Conservation (phyloP, 1,284 basidiomycete genomes). For the Austropuccinia psidii region DNA sequence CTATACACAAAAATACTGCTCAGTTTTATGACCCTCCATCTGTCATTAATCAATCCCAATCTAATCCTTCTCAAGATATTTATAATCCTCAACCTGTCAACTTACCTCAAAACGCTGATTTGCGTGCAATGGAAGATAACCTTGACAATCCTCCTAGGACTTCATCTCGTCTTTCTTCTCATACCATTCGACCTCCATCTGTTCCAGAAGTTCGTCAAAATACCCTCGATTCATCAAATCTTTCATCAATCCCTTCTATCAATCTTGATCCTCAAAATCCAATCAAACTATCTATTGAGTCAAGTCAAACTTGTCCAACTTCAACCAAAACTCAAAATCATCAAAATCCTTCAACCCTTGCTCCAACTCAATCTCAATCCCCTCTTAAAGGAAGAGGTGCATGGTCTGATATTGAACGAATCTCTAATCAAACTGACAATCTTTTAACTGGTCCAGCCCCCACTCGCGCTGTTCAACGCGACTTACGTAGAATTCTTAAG, state of each 20-base stretch:
- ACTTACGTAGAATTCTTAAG: slow-evolving; percentile 36
- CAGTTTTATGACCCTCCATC: slow-evolving; percentile 24
- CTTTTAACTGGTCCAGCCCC: not conserved
- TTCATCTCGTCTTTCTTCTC: slow-evolving; percentile 21
- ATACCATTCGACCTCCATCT: slow-evolving; percentile 36
- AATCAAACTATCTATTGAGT: too few species aligned
- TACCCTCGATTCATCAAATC: slow-evolving; percentile 11
- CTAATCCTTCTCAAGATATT: not conserved
- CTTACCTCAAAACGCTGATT: not conserved
- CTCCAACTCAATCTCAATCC: not conserved
- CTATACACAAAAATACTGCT: slow-evolving; percentile 28
- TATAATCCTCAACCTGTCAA: slow-evolving; percentile 21
- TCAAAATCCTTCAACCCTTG: not conserved
- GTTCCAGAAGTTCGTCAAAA: slow-evolving; percentile 24
- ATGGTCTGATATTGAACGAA: slow-evolving; percentile 34
- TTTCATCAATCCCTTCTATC: not conserved
- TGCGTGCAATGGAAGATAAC: slow-evolving; percentile 8
- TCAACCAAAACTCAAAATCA: not conserved
- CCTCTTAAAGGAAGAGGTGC: slow-evolving; percentile 10
- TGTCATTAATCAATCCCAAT: not conserved
- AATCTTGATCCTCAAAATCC: not conserved
- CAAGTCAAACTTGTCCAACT: not conserved
- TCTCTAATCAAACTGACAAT: slow-evolving; percentile 33
- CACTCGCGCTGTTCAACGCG: slow-evolving; percentile 28
- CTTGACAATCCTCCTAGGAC: not conserved